Conservation (phyloP, 1,284 basidiomycete species). For the Stereum hirsutum region DNA sequence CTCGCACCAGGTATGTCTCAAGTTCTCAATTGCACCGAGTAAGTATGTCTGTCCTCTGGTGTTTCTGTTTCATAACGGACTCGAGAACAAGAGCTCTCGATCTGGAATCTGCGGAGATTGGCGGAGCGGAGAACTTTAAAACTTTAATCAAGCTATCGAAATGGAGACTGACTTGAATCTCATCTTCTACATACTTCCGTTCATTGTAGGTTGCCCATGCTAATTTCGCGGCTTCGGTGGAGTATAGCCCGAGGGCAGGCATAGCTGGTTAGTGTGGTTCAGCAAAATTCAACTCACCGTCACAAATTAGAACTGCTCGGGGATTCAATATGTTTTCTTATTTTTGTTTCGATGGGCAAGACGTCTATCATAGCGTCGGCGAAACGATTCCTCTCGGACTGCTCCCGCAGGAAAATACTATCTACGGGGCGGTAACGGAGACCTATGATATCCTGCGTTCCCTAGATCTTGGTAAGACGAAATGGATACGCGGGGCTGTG, state of each 20-base stretch:
- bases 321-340: no score
- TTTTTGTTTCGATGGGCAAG: slow-evolving; percentile 31
- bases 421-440: slow-evolving; percentile 64
- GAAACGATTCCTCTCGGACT: slow-evolving; percentile 36
- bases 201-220: slow-evolving; percentile 50
- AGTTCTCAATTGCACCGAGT: not conserved
- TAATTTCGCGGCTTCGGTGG: slow-evolving; percentile 39
- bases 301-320: not conserved
- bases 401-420: slow-evolving; percentile 71
- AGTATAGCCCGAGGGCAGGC: slow-evolving; percentile 41
- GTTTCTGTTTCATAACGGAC: no score
- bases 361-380: slow-evolving; percentile 44
- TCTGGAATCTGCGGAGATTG: no score
- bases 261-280: slow-evolving; percentile 41
- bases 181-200: no score
- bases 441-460: slow-evolving; percentile 56
- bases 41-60: no score
- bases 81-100: no score
- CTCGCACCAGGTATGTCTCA: slow-evolving; percentile 55
- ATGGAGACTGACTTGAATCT: no score
- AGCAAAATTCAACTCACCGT: no score
- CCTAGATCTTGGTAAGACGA: slow-evolving; percentile 26
- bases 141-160: not conserved
- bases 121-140: no score
- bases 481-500: slow-evolving; percentile 49